These are phyloP conservation scores for Stephanodiscus triporus DNA, from an alignment of 108 stramenopile species.

Conservation along the genomic window DNA sequence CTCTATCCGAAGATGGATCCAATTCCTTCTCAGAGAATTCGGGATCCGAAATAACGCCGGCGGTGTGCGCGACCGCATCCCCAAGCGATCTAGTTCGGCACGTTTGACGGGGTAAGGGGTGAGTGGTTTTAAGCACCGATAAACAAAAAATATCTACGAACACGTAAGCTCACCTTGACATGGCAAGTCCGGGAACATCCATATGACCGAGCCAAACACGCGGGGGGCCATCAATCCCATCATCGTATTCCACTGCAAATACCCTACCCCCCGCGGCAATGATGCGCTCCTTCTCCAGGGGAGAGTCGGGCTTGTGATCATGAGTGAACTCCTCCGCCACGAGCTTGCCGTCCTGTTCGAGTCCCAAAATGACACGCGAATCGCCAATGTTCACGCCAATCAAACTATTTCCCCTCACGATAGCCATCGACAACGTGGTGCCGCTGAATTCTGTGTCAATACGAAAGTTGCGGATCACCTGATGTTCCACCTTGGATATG, in stretches of 20 bases:
- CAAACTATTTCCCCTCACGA: constrained; percentile 86
- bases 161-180: constrained; percentile 73
- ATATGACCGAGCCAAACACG: constrained; percentile 98
- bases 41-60: constrained; percentile 96
- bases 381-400: constrained; percentile 96
- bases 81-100: constrained; percentile 82
- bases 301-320: constrained; percentile 98
- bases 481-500: constrained; percentile 88
- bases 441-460: constrained; percentile 97
- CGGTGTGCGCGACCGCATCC: constrained; percentile 95
- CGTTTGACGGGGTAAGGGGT: background rate
- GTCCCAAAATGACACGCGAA: constrained; percentile 87
- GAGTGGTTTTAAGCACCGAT: background rate
- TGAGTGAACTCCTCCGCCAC: constrained; percentile 87
- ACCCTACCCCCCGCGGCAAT: constrained; percentile 93
- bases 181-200: constrained; percentile 99
- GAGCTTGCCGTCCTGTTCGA: constrained; percentile 59
- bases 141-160: background rate
- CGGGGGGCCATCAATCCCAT: constrained; percentile 98
- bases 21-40: constrained; percentile 90
- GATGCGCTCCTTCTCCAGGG: constrained; percentile 96
- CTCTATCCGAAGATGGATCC: constrained; percentile 80
- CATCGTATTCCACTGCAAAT: constrained; percentile 98
- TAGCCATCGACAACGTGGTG: constrained; percentile 93
- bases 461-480: constrained; percentile 86